Percentiles rank a stretch among this genome's conserved stretches.
These are phyloP conservation scores for Corrigiola litoralis DNA, from an alignment of 179 eudicot species.

Conservation along the genomic window DNA sequence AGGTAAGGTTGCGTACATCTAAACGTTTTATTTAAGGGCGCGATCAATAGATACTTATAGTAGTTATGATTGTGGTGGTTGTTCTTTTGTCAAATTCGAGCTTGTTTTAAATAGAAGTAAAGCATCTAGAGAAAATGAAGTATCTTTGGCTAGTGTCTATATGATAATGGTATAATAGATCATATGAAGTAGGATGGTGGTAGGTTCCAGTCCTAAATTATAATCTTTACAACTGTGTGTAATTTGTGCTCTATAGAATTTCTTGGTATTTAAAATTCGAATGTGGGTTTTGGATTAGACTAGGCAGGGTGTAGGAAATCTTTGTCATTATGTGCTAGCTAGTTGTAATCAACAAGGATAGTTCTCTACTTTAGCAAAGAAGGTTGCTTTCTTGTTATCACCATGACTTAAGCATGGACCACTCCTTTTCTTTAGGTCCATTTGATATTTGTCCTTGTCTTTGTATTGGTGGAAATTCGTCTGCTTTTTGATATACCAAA, in stretches of 20 bases:
- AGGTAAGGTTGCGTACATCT: slow-evolving; percentile 3
- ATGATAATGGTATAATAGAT: not conserved
- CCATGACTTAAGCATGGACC: slow-evolving; percentile 35
- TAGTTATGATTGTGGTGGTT: not conserved
- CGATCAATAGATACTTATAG: not conserved
- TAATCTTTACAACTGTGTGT: not conserved
- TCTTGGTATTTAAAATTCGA: slow-evolving; percentile 10
- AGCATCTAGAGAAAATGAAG: not conserved
- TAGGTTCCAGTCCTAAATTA: not conserved
- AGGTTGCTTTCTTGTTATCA: slow-evolving; percentile 14
- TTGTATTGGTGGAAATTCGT: slow-evolving; percentile 11
- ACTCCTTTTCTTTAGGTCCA: slow-evolving; percentile 14
- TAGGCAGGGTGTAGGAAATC: not conserved
- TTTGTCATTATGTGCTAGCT: slow-evolving; percentile 27
- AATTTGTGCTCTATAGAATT: slow-evolving; percentile 1
- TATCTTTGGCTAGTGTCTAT: not conserved
- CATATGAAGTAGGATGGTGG: not conserved
- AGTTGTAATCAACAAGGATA: slow-evolving; percentile 26
- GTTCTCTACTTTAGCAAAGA: slow-evolving; percentile 7
- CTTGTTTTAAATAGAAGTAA: not conserved
- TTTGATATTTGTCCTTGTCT: not conserved
- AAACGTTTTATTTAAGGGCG: too few species aligned
- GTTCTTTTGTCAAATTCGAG: not conserved
- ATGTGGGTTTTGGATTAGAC: slow-evolving; percentile 1
- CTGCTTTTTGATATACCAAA: slow-evolving; percentile 7